Conservation (phyloP, 441 rosid genomes). For the Syzygium malaccense region DNA sequence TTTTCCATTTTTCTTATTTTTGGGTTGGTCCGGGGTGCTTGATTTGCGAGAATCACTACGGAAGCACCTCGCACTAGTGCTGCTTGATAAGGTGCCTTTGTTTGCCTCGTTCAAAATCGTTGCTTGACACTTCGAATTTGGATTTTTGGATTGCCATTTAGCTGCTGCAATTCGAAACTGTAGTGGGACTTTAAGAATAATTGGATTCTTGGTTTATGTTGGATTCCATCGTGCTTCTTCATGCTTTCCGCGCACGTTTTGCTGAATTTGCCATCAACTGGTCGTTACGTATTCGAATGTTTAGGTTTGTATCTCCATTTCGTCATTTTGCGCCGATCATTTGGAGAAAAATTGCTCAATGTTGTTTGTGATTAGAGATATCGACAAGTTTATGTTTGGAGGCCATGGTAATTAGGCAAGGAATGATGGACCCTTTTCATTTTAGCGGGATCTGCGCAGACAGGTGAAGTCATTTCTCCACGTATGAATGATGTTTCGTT, state of each 20-base stretch:
- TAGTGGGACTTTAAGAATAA: background rate
- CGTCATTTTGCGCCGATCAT: background rate
- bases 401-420: background rate
- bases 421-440: background rate
- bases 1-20: background rate
- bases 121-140: background rate
- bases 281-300: background rate
- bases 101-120: background rate
- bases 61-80: no score
- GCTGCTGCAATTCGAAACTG: background rate
- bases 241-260: background rate
- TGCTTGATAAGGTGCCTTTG: background rate
- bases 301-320: background rate
- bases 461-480: background rate
- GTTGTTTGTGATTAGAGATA: background rate
- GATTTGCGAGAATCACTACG: background rate
- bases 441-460: background rate
- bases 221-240: background rate
- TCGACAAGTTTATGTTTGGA: background rate
- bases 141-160: background rate
- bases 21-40: background rate
- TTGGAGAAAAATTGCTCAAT: background rate
- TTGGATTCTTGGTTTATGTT: background rate
- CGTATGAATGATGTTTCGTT: background rate
- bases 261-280: background rate